These are phyloP conservation scores for Elongisporangium prolatum DNA, from an alignment of 352 stramenopile species.

Conservation along the genomic window DNA sequence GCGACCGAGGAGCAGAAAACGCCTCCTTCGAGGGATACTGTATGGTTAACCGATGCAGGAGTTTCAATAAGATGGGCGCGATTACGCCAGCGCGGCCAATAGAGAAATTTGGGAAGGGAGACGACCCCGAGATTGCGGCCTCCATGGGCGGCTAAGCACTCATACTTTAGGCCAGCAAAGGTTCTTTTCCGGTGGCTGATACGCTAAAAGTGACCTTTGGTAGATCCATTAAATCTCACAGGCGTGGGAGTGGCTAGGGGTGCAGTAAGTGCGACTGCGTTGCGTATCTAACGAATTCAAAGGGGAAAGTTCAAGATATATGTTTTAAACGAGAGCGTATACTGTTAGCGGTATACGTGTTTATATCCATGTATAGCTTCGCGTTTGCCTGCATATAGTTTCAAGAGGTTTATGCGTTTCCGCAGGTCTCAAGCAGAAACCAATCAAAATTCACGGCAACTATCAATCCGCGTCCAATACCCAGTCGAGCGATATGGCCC, in stretches of 20 bases:
- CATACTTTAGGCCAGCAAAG: background rate
- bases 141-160: background rate
- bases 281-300: background rate
- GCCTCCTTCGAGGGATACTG: background rate
- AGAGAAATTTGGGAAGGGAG: background rate
- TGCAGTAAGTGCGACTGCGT: background rate
- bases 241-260: background rate
- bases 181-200: background rate
- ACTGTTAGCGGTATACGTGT: background rate
- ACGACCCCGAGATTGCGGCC: background rate
- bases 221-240: background rate
- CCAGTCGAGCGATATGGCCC: conserved; percentile 5
- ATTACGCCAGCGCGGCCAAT: background rate
- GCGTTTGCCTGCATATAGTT: background rate
- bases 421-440: background rate
- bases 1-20: background rate
- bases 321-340: background rate
- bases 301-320: background rate
- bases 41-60: background rate
- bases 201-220: background rate
- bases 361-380: background rate
- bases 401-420: background rate
- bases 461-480: background rate
- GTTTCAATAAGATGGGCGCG: background rate
- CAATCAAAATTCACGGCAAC: background rate